Evolutionary conservation across 257 asterid species (phyloP), one percentile per base, ranked within the genome.

Genomic region (Solanum appendiculatum): DNA sequence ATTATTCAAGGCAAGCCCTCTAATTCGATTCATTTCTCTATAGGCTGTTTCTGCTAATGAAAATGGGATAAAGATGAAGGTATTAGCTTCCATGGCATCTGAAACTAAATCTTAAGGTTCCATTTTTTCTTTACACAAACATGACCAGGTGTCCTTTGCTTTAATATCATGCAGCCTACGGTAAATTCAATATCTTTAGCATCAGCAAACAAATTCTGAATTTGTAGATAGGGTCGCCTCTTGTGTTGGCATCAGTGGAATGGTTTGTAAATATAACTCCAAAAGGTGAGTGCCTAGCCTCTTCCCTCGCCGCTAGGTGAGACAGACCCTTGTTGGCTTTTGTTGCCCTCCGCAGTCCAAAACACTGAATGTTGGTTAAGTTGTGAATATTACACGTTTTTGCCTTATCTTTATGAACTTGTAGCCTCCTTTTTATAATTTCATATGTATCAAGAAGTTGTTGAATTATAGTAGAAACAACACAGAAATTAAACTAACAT

Each of bases 1-100:
- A 73, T 73, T 84, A 84, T 42, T 44, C 31, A 85, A 95, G 95
- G 99, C 98, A 88, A 96, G 96, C 89, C 99, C 99, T 12, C 94
- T 98, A 75, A 90, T 96, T 85, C 95, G 98, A 86, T 96, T 95
- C 94, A 96, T 93, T 40, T 91, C 91, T 85, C 90, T 95, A 58
- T 90, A 93, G 93, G 98, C 99, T 44, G 93, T 93, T 89, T 94
- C 98, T 70, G 89, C 98, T 37, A 93, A 91, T 87, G 98, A 96
- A 74, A 96, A 92, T 87, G 96, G 94, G 87, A 95, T 96, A 87
- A 96, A 94, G 88, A 91, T 96, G 98, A 95, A 63, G 99, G 99
- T 64, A 92, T 95, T 84, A 92, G 96, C 97, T 88, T 94, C 96
- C 75, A 92, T 96, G 88, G 90, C 91, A 68, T 89, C 94, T 51